Conservation (phyloP, 768 basidiomycete genomes). For the Tylopilus felleus region DNA sequence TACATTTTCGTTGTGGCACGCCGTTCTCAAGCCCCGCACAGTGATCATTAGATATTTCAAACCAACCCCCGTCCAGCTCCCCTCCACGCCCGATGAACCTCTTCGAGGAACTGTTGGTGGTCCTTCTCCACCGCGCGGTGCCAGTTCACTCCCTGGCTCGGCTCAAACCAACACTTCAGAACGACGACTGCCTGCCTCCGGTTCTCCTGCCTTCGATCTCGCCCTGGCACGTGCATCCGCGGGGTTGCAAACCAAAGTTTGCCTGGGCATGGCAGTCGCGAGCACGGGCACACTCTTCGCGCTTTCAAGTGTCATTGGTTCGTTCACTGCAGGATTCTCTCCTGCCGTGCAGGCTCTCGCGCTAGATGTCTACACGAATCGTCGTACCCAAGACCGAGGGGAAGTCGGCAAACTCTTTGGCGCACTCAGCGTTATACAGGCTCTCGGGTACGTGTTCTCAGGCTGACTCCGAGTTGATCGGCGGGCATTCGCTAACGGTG, state of each 20-base stretch:
- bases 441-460: constrained; percentile 47
- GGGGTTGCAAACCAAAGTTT: constrained; percentile 50
- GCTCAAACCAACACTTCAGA: constrained; percentile 4
- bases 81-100: constrained; percentile 18
- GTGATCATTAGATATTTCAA: constrained; percentile 56
- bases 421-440: constrained; percentile 70
- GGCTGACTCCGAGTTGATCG: not conserved
- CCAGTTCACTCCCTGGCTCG: constrained; percentile 1
- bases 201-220: constrained; percentile 65
- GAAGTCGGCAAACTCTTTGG: constrained; percentile 80
- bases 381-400: constrained; percentile 39
- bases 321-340: constrained; percentile 59
- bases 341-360: constrained; percentile 74
- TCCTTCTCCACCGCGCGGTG: not conserved
- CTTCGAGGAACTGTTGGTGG: not conserved
- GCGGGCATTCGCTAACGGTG: not conserved
- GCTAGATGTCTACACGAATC: constrained; percentile 57
- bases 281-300: constrained; percentile 50
- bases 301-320: constrained; percentile 42
- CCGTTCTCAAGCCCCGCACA: constrained; percentile 22
- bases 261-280: constrained; percentile 47
- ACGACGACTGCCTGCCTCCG: constrained; percentile 16
- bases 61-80: constrained; percentile 30
- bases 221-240: constrained; percentile 60
- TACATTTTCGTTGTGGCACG: not conserved